Evolutionary conservation across 805 yeast species (phyloP).

Genomic region (Barnettozyma siamensis): DNA sequence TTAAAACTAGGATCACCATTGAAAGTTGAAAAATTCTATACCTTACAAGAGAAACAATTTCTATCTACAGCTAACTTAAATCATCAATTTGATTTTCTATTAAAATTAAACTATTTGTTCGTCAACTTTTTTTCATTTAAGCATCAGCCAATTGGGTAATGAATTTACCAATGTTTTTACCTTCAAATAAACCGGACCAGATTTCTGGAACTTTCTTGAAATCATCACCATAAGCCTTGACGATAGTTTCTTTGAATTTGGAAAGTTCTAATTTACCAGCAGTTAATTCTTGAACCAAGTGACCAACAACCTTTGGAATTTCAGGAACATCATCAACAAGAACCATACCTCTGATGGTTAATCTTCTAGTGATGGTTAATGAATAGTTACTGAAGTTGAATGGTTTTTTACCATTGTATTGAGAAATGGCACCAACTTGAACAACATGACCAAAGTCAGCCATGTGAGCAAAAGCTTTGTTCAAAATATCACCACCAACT

Average conservation of each 20-base stretch:
- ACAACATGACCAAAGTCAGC: slow-evolving; percentile 40
- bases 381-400: slow-evolving; percentile 35
- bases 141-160: slow-evolving; percentile 34
- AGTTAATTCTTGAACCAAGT: slow-evolving; percentile 32
- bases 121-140: too few species aligned
- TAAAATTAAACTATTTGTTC: too few species aligned
- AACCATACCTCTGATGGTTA: slow-evolving; percentile 49
- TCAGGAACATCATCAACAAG: slow-evolving; percentile 37
- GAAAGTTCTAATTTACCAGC: slow-evolving; percentile 36
- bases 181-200: slow-evolving; percentile 43
- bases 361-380: slow-evolving; percentile 43
- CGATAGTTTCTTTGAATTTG: slow-evolving; percentile 33
- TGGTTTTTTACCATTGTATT: slow-evolving; percentile 39
- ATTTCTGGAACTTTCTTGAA: slow-evolving; percentile 39
- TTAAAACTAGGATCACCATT: too few species aligned
- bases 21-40: too few species aligned
- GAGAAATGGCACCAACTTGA: slow-evolving; percentile 60
- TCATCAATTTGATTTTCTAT: too few species aligned
- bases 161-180: slow-evolving; percentile 45
- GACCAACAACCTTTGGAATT: slow-evolving; percentile 33
- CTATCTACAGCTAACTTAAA: too few species aligned
- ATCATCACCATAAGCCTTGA: slow-evolving; percentile 35
- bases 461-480: slow-evolving; percentile 31
- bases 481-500: slow-evolving; percentile 58
- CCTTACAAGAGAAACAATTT: too few species aligned